These are phyloP conservation scores for Apiotrichum siamense DNA, from an alignment of 1,284 basidiomycete genomes.

Conservation along the genomic window DNA sequence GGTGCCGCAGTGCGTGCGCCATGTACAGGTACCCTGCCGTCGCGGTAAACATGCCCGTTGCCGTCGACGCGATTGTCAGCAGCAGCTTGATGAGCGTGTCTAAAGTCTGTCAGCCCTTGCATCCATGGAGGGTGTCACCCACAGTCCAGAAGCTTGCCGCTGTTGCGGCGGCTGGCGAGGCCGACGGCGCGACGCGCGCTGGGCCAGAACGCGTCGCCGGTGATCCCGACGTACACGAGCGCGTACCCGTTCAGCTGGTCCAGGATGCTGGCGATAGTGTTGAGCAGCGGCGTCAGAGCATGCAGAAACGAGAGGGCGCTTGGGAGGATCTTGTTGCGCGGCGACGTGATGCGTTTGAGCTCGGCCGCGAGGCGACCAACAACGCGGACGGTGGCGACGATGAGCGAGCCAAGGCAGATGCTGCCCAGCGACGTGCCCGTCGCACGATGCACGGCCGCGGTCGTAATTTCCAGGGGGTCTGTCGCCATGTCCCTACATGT, in stretches of 20 bases:
- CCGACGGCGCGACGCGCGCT: constrained; percentile 63
- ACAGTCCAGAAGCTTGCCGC: constrained; percentile 46
- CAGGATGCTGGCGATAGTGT: constrained; percentile 56
- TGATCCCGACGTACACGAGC: constrained; percentile 76
- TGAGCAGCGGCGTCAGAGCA: constrained; percentile 44
- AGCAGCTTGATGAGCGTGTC: constrained; percentile 61
- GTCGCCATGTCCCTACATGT: constrained; percentile 48
- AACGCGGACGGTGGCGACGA: constrained; percentile 61
- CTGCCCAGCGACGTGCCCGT: constrained; percentile 75
- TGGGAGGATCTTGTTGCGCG: constrained; percentile 32
- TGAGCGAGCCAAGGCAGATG: constrained; percentile 66
- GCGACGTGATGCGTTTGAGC: constrained; percentile 33
- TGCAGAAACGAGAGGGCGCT: constrained; percentile 49
- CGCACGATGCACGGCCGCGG: constrained; percentile 69
- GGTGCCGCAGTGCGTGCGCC: constrained; percentile 71
- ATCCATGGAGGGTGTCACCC: constrained; percentile 11
- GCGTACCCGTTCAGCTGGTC: constrained; percentile 75
- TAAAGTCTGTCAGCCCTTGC: constrained; percentile 9
- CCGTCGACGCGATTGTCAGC: constrained; percentile 62
- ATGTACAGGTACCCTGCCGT: constrained; percentile 80
- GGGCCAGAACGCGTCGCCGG: constrained; percentile 74
- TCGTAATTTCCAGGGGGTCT: constrained; percentile 56
- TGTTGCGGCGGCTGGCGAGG: constrained; percentile 39
- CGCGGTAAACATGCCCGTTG: constrained; percentile 69
- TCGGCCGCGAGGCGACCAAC: constrained; percentile 38